Evolutionary conservation across 2,329 filamentous ascomycete species (phyloP).

Genomic region (Calonectria fujianensis): DNA sequence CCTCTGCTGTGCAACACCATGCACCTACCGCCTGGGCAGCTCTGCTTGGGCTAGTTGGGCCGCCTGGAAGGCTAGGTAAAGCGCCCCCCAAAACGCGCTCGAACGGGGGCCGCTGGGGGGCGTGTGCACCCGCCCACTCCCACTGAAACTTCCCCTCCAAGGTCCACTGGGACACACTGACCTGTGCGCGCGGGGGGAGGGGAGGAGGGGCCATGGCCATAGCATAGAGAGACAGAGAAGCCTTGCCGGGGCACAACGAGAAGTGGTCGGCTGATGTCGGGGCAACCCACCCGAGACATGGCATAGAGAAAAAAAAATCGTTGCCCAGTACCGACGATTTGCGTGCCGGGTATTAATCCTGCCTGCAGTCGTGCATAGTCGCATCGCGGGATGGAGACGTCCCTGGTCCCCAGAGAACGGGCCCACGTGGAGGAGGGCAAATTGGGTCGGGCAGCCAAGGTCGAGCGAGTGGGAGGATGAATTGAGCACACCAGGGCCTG

Average conservation of each 20-base stretch:
- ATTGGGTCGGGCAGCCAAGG: constrained; percentile 21
- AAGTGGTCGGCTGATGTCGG: constrained; percentile 58
- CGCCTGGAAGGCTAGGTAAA: constrained; percentile 21
- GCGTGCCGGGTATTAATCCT: constrained; percentile 24
- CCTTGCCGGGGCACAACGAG: neutral
- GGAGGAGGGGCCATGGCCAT: neutral
- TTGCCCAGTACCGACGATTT: constrained; percentile 25
- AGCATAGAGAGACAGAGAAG: neutral
- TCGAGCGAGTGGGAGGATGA: constrained; percentile 21
- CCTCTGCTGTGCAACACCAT: constrained; percentile 21
- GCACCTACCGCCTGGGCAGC: constrained; percentile 17
- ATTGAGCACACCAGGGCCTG: neutral
- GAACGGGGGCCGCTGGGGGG: constrained; percentile 24
- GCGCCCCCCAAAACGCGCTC: constrained; percentile 14
- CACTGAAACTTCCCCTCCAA: constrained; percentile 35
- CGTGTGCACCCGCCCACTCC: constrained; percentile 25
- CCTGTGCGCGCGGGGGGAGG: constrained; percentile 20
- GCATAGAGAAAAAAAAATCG: neutral
- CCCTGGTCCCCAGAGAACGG: constrained; percentile 35
- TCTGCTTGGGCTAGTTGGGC: constrained; percentile 28
- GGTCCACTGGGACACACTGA: constrained; percentile 26
- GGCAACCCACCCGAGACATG: constrained; percentile 40
- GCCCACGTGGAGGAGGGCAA: constrained; percentile 52
- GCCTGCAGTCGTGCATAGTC: constrained; percentile 25
- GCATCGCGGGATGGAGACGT: constrained; percentile 32